Evolutionary conservation across 2,329 filamentous ascomycete species (phyloP), one percentile per base, ranked within the genome.

Genomic region (Ophioceras dolichostomum): DNA sequence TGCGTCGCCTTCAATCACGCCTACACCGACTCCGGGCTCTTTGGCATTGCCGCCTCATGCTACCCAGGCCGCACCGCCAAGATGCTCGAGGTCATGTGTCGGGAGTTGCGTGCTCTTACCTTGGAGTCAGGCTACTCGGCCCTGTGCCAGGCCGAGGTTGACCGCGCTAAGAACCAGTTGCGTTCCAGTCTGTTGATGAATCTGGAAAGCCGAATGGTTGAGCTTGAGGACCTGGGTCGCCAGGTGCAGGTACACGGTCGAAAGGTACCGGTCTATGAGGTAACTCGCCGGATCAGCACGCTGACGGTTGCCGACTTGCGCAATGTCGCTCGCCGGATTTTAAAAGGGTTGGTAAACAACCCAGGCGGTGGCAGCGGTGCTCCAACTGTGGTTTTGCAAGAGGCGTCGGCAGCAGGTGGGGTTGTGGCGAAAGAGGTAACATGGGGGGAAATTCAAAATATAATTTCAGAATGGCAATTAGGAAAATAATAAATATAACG

Each of bases 1-100:
- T 96, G 91, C 62, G 72, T 94, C 36, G 83, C 89, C 21, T 96
- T 96, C 68, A 96, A 96, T 68, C 88, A 96, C 68, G 85, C 83
- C 33, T 98, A 98, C 70, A 91, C 85, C 0, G 91, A 98, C 59
- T 88, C 82, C 6, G 91, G 91, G 4, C 74, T 98, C 30, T 98
- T 98, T 53, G 91, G 91, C 46, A 95, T 98, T 55, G 81, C 83
- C 1, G 83, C 86, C 0, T 81, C 81, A 20, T 98, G 91, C 61
- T 73, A 79, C 24, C 89, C 91, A 0, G 74, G 74, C 26, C 76
- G 82, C 43, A 84, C 88, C 0, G 70, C 75, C 3, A 67, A 79
- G 47, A 95, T 95, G 85, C 74, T 98, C 16, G 85, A 95, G 50
- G 85, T 94, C 49, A 94, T 95, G 76, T 95, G 88, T 58, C 82